Evolutionary conservation across 495 filamentous ascomycete genomes (phyloP).

Genomic region (Penicillium ucsense): DNA sequence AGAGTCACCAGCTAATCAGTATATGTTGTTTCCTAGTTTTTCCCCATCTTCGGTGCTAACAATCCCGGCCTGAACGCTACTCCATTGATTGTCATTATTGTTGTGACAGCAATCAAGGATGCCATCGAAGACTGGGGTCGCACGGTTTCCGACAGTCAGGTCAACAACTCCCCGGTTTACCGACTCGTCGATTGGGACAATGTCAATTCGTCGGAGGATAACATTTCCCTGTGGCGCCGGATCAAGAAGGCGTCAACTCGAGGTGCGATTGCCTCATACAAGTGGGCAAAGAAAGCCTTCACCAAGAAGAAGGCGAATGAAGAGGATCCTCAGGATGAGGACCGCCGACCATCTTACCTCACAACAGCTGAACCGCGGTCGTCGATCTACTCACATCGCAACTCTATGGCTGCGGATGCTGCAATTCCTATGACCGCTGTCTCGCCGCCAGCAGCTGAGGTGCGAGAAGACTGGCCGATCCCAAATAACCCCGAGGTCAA

Average conservation of each 20-base stretch:
- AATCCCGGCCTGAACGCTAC: conserved; percentile 87
- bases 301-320: conserved; percentile 25
- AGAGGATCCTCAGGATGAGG: conserved; percentile 24
- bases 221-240: conserved; percentile 75
- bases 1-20: not conserved
- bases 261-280: conserved; percentile 48
- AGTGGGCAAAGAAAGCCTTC: conserved; percentile 35
- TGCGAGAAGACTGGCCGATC: conserved; percentile 29
- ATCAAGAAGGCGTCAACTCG: conserved; percentile 84
- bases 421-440: conserved; percentile 94
- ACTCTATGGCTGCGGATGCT: conserved; percentile 41
- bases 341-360: conserved; percentile 56
- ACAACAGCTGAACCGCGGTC: conserved; percentile 48
- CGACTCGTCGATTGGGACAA: conserved; percentile 81
- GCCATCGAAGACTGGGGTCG: conserved; percentile 96
- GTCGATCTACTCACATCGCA: conserved; percentile 51
- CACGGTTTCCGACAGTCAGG: conserved; percentile 82
- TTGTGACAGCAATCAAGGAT: conserved; percentile 86
- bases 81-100: conserved; percentile 90
- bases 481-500: conserved; percentile 14
- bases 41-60: conserved; percentile 85
- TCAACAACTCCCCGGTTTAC: conserved; percentile 96
- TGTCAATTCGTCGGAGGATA: conserved; percentile 84
- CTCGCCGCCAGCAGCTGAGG: conserved; percentile 62
- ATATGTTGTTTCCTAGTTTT: conserved; percentile 54